Evolutionary conservation across 2,329 filamentous ascomycete genomes (phyloP).

Genomic region (Sarocladium oryzae): DNA sequence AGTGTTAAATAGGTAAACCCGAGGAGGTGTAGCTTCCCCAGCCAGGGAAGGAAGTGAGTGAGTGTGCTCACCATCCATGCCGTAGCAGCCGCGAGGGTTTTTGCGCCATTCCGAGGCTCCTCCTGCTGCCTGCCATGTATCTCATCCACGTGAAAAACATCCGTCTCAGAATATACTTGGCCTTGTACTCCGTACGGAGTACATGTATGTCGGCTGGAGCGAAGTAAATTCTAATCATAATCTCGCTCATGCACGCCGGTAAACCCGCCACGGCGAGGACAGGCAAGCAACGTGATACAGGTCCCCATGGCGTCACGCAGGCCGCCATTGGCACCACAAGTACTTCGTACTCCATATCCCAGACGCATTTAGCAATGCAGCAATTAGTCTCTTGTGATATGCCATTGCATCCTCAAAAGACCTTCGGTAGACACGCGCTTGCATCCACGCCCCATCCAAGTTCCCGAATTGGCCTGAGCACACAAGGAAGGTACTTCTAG

Average conservation of each 20-base stretch:
- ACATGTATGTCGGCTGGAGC: too few species aligned
- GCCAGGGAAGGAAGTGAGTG: background rate
- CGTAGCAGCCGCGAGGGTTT: background rate
- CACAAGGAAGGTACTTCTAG: too few species aligned
- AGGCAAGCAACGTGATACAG: background rate
- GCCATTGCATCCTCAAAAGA: background rate
- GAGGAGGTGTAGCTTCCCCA: background rate
- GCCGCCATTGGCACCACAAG: background rate
- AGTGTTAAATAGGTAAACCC: background rate
- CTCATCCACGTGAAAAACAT: background rate
- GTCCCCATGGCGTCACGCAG: background rate
- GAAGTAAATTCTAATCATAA: too few species aligned
- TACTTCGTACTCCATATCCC: too few species aligned
- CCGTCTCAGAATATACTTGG: too few species aligned
- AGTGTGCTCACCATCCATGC: background rate
- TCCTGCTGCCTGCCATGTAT: background rate
- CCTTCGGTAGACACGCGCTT: background rate
- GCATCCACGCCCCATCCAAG: background rate
- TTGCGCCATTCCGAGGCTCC: background rate
- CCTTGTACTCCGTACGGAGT: too few species aligned
- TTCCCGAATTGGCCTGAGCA: background rate
- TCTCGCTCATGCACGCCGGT: too few species aligned
- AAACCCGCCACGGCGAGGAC: too few species aligned
- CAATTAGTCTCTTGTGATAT: constrained; percentile 5
- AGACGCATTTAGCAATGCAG: background rate